phyloP scores from a whole-genome alignment of 306 rosid species.

The Cucumis cinereus region DNA sequence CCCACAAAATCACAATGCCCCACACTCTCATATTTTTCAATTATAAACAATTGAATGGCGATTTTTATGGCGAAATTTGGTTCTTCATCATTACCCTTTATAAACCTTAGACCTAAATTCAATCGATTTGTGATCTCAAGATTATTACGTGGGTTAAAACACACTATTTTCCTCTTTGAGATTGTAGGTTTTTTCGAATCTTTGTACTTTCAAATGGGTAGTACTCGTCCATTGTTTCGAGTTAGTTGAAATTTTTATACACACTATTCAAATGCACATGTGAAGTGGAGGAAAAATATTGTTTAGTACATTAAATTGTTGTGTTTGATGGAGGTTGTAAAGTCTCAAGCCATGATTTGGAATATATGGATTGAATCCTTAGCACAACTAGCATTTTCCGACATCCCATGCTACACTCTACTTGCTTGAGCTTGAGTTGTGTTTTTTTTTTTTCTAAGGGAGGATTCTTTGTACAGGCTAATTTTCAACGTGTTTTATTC shows the following conservation, averaged over 20 bases:
- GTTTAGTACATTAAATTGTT: neutral
- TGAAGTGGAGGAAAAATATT: neutral
- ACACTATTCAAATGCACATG: neutral
- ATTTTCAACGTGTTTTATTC: neutral
- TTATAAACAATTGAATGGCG: neutral
- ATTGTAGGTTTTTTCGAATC: neutral
- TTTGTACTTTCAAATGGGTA: neutral
- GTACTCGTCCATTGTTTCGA: neutral
- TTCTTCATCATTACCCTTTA: neutral
- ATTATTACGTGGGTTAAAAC: neutral
- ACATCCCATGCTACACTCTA: neutral
- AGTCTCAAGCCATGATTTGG: neutral
- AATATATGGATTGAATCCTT: neutral
- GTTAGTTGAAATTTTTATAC: neutral
- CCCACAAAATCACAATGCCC: constrained; percentile 4
- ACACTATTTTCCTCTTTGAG: neutral
- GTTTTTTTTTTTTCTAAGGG: neutral
- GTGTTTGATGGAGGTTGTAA: neutral
- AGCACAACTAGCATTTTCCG: neutral
- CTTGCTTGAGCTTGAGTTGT: neutral
- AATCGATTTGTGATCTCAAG: neutral
- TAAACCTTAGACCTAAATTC: neutral
- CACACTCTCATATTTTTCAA: neutral
- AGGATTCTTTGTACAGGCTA: too few species aligned
- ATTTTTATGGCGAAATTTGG: neutral